A percentile compares a stretch with the other conserved stretches of the same genome.
Evolutionary conservation across 768 basidiomycete genomes (phyloP).

Genomic region (Calocera cornea): DNA sequence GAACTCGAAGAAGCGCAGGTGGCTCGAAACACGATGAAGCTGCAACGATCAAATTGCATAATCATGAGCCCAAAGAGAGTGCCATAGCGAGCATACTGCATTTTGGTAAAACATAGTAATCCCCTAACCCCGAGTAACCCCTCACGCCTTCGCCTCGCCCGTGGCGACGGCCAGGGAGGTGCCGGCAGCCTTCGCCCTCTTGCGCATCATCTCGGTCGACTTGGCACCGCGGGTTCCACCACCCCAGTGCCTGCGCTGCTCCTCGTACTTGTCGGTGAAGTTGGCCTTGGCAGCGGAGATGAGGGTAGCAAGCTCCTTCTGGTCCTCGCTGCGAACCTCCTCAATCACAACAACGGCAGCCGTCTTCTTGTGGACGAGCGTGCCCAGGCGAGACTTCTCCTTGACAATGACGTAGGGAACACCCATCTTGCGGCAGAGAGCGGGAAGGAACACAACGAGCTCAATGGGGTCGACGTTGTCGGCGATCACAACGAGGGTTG

Average conservation of each 20-base stretch:
- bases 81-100: conserved; percentile 1
- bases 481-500: conserved; percentile 84
- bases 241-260: conserved; percentile 84
- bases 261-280: conserved; percentile 92
- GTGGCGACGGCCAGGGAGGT: conserved; percentile 40
- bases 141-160: not conserved
- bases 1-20: not conserved
- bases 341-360: conserved; percentile 80
- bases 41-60: not conserved
- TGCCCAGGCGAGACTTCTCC: conserved; percentile 94
- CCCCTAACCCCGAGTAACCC: not conserved
- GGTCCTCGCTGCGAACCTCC: conserved; percentile 91
- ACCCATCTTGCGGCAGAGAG: conserved; percentile 99
- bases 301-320: conserved; percentile 82
- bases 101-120: not conserved
- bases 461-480: conserved; percentile 99
- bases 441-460: conserved; percentile 95
- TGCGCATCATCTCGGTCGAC: conserved; percentile 82
- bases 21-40: not conserved
- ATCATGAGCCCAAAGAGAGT: not conserved
- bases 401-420: conserved; percentile 97
- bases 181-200: conserved; percentile 85
- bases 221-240: conserved; percentile 93
- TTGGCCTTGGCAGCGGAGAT: conserved; percentile 92
- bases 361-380: conserved; percentile 98